Percentiles rank a stretch among this genome's conserved stretches.
These are phyloP conservation scores for Zasmidium angulare DNA, from an alignment of 2,329 filamentous ascomycete species.

Conservation along the genomic window DNA sequence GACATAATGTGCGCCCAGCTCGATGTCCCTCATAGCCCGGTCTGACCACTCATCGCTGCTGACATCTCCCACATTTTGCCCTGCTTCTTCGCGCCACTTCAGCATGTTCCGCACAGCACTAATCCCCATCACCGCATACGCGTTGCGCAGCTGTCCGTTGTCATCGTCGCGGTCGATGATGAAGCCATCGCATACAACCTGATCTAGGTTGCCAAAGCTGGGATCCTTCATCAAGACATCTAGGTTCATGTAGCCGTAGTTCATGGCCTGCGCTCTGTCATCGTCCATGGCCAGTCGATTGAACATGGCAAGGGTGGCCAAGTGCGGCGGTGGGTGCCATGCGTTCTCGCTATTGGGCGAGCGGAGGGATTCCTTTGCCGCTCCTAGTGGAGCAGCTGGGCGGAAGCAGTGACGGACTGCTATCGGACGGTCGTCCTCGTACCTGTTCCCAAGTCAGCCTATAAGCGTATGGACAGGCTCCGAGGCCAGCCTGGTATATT, in stretches of 20 bases:
- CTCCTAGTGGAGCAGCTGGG: not conserved
- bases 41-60: not conserved
- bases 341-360: not conserved
- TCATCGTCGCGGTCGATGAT: not conserved
- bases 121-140: not conserved
- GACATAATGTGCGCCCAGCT: not conserved
- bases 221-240: conserved; percentile 1
- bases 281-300: not conserved
- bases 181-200: not conserved
- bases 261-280: not conserved
- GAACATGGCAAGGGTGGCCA: not conserved
- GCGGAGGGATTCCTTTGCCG: not conserved
- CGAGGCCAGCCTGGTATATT: no score
- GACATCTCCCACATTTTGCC: not conserved
- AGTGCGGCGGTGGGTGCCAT: not conserved
- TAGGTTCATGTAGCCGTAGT: conserved; percentile 3
- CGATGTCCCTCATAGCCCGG: not conserved
- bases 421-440: not conserved
- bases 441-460: no score
- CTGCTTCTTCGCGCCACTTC: not conserved
- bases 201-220: not conserved
- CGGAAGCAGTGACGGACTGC: not conserved
- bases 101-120: not conserved
- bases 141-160: not conserved
- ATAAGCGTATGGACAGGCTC: no score